Base-by-base conservation (phyloP, 257 asterid genomes). In the Perilla frutescens region DNA sequence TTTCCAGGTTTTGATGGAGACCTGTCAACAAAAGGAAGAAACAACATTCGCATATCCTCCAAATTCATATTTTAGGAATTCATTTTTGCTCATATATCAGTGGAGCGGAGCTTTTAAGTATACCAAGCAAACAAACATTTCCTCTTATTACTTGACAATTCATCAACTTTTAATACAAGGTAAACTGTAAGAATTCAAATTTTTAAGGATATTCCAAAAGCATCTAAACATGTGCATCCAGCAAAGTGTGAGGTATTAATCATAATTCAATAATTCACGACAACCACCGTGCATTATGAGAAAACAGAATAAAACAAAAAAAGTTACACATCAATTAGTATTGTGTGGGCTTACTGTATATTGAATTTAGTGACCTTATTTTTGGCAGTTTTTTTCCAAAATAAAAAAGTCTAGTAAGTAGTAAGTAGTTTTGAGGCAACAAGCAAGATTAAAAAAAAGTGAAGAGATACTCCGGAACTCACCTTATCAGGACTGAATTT, bases 401-500 rank as follows among this genome's bases (percentile, higher is more conserved):
- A 20, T 20, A 20, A 20, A 20, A 20, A 20, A 20, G 26, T 20
- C 26, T 20, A 20, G 26, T 20, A 20, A 20, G 26, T 20, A 20
- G 26, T 20, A 20, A 5, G 6, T 44, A 50, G 62, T 51, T 10
- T 4, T 32, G 8, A 41, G 45, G 44, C n/a, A 20, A 48, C 49
- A 44, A 34, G 59, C 65, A 45, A 1, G 11, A 13, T 8, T 4
- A 48, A 62, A 4, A 15, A 34, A 31, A 40, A 51, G 14, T 14
- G 34, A 2, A 11, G 2, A 13, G 3, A 37, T 47, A 5, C 4
- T 54, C 36, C 26, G 32, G 8, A 60, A 50, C 53, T 76, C 64
- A 86, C 98, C 94, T 92, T 92, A 53, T 92, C 98, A 2, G 98
- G 97, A 79, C 96, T 92, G 86, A 92, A 92, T 62, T 92, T 92